A percentile compares a stretch with the other conserved stretches of the same genome.
Conservation (phyloP, 495 filamentous ascomycete species). For the Aspergillus nidulans region DNA sequence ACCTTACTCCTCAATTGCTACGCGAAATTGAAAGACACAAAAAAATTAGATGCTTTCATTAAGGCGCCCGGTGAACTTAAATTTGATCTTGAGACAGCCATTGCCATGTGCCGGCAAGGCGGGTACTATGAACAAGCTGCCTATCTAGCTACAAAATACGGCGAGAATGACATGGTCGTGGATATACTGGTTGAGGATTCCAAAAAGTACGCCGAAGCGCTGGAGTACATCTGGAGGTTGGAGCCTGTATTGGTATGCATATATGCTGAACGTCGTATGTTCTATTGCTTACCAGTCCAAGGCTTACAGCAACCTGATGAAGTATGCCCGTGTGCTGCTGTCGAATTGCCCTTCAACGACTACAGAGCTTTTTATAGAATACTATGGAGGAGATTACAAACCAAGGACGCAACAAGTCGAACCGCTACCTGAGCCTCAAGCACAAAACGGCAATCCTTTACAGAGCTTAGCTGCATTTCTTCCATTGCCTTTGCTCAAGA, state of each 20-base stretch:
- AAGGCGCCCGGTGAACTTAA: constrained; percentile 91
- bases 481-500: constrained; percentile 81
- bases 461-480: constrained; percentile 78
- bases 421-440: constrained; percentile 45
- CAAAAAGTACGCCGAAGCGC: constrained; percentile 78
- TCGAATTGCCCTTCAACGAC: constrained; percentile 75
- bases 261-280: background rate
- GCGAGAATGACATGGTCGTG: constrained; percentile 88
- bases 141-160: constrained; percentile 89
- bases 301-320: constrained; percentile 90
- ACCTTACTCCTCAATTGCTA: constrained; percentile 95
- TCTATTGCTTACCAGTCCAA: constrained; percentile 31
- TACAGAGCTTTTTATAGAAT: constrained; percentile 83
- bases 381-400: constrained; percentile 81
- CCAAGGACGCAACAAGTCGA: constrained; percentile 61
- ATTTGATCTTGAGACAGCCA: constrained; percentile 96
- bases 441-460: constrained; percentile 63
- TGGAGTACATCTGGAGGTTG: constrained; percentile 84
- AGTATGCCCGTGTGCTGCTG: constrained; percentile 85
- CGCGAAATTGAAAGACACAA: constrained; percentile 92
- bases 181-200: constrained; percentile 95
- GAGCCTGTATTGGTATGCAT: constrained; percentile 71
- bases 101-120: constrained; percentile 94
- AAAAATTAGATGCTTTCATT: constrained; percentile 93
- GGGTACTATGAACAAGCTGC: constrained; percentile 98